Conservation (phyloP, 441 rosid genomes). For the Pelargonium myrrhifolium region DNA sequence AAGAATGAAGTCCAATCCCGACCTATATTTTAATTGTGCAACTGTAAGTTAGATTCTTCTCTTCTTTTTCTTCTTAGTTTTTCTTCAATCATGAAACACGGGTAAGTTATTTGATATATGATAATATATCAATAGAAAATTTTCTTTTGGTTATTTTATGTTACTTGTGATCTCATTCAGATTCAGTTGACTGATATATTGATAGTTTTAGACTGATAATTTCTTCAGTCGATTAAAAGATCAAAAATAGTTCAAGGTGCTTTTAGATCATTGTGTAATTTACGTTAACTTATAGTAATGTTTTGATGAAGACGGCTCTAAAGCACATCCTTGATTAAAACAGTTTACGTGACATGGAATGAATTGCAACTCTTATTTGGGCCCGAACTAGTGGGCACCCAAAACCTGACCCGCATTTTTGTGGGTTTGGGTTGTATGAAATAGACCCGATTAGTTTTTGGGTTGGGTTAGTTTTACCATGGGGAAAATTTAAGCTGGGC, state of each 20-base stretch:
- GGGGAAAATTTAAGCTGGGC: too few relatives aligned
- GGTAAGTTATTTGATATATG: neutral
- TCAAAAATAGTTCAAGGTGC: neutral
- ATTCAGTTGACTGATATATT: neutral
- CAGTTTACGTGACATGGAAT: too few relatives aligned
- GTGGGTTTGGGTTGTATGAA: too few relatives aligned
- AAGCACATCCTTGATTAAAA: neutral
- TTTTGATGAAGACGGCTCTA: neutral
- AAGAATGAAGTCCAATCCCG: conserved; percentile 56
- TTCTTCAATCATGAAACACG: conserved; percentile 5
- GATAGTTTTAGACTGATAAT: neutral
- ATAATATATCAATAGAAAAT: neutral
- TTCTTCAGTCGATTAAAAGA: neutral
- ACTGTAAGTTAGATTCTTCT: conserved; percentile 41
- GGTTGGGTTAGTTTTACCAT: too few relatives aligned
- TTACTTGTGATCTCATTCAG: neutral
- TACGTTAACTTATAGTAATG: neutral
- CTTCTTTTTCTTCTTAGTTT: neutral
- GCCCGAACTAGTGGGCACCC: too few relatives aligned
- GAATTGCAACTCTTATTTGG: too few relatives aligned
- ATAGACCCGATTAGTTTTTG: too few relatives aligned
- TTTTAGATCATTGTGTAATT: neutral
- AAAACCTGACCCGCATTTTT: too few relatives aligned
- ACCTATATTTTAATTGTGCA: conserved; percentile 58
- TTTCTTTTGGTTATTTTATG: neutral